Evolutionary conservation across 1,284 basidiomycete genomes (phyloP).

Genomic region (Trichosporon coremiiforme): DNA sequence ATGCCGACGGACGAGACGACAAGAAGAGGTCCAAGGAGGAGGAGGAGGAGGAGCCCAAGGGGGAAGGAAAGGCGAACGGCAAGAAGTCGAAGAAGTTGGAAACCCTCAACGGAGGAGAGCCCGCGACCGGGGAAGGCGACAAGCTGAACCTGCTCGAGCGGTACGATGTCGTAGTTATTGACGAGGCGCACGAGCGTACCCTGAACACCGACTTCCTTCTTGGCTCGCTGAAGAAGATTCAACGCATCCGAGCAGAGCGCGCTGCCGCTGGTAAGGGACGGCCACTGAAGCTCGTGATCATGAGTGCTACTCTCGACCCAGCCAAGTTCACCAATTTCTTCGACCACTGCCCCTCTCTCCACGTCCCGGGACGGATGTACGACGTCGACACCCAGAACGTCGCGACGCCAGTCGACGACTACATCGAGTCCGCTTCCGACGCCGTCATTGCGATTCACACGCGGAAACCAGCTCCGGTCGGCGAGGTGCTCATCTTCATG

Average conservation of each 20-base stretch:
- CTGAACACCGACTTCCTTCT: constrained; percentile 93
- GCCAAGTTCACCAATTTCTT: constrained; percentile 91
- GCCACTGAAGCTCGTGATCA: constrained; percentile 83
- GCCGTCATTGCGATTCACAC: constrained; percentile 90
- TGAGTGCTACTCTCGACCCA: constrained; percentile 96
- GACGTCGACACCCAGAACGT: constrained; percentile 83
- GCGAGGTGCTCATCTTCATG: constrained; percentile 91
- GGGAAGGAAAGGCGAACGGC: constrained; percentile 10
- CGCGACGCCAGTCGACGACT: constrained; percentile 73
- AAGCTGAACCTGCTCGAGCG: constrained; percentile 64
- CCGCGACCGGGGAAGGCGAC: constrained; percentile 11
- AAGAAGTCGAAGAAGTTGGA: constrained; percentile 22
- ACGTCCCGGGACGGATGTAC: constrained; percentile 90
- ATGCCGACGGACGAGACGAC: constrained; percentile 26
- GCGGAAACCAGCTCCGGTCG: constrained; percentile 65
- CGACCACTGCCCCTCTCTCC: constrained; percentile 76
- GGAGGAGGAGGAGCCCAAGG: constrained; percentile 3
- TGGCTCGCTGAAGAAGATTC: constrained; percentile 85
- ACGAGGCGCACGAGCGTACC: constrained; percentile 97
- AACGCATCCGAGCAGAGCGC: constrained; percentile 65
- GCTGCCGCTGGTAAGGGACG: constrained; percentile 53
- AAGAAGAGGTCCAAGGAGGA: constrained; percentile 5
- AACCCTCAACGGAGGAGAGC: neutral
- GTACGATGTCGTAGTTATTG: constrained; percentile 89
- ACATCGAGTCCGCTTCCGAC: constrained; percentile 82